Base-by-base conservation (phyloP, 768 basidiomycete species). In the Hortiboletus flavorubellus region DNA sequence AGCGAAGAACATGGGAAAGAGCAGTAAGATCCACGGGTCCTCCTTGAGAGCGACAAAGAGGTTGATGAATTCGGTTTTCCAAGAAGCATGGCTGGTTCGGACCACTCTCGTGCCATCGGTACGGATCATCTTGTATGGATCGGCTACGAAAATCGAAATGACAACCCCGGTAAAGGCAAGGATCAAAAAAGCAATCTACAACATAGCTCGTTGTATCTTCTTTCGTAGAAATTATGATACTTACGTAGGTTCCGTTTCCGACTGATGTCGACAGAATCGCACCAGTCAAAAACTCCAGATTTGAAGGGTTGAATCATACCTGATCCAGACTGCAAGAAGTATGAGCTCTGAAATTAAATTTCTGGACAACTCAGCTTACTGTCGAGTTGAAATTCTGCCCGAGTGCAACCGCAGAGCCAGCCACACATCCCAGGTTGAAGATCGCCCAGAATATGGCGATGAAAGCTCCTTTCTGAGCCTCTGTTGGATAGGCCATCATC, bases 1-100 rank as follows among this genome's bases (percentile, higher is more conserved):
- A 6, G 87, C 82, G 52, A 90, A 80, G 71, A 92, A 91, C 85
- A 92, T 87, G 33, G 91, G 91, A 75, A 93, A 89, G 33, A 91
- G 81, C 4, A 90, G 71, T 9, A 91, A 29, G 62, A 93, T 84
- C 73, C 81, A 77, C 0, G 87, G 87, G 62, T 93, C 91, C 2
- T 80, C 83, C 49, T 75, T 79, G 46, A 93, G 74, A 0, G 86
- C 81, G 48, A 86, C 55, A 70, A 80, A 90, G 26, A 93, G 78
- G 6, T 84, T 85, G 56, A 78, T 72, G 49, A 92, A 73, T 69
- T 93, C 91, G 2, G 78, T 75, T 64, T 81, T 87, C 89, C 90
- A 92, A 2, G 85, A 86, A 8, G 89, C 84, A 47, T 91, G 84
- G 21, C 78, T 80, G 12, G 77, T 74, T 4, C 75, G 73, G 4